A percentile compares a stretch with the other conserved stretches of the same genome.
These are phyloP conservation scores for Astragalus glycyphyllos DNA, from an alignment of 306 rosid genomes.

Conservation along the genomic window DNA sequence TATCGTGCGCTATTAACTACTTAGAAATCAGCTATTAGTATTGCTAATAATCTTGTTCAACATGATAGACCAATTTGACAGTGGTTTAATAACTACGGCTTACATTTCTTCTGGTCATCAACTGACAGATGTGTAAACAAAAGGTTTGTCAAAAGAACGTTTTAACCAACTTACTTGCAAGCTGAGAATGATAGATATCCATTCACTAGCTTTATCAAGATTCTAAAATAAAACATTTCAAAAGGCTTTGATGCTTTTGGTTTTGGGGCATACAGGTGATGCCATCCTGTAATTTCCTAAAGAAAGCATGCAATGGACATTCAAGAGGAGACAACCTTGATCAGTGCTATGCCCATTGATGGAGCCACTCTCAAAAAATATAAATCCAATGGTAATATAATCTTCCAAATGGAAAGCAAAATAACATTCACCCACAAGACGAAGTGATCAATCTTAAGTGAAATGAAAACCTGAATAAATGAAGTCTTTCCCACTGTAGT, in stretches of 20 bases:
- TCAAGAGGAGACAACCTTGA: constrained; percentile 15
- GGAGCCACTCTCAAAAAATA: not conserved
- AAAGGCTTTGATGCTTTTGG: not conserved
- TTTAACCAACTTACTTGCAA: too few relatives aligned
- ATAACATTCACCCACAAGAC: constrained; percentile 1
- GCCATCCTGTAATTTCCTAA: not conserved
- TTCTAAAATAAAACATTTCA: too few relatives aligned
- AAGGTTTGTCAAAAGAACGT: too few relatives aligned
- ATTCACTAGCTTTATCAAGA: too few relatives aligned
- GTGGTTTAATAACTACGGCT: too few relatives aligned
- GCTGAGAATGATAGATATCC: too few relatives aligned
- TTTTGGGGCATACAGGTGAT: not conserved
- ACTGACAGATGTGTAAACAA: too few relatives aligned
- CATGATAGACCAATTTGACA: too few relatives aligned
- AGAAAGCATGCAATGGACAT: not conserved
- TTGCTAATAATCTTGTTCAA: too few relatives aligned
- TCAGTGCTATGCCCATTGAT: constrained; percentile 8
- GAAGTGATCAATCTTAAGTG: constrained; percentile 12
- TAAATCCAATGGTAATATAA: not conserved
- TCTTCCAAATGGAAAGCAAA: not conserved
- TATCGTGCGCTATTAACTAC: too few relatives aligned
- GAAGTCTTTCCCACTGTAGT: constrained; percentile 89
- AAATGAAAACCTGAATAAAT: constrained; percentile 80
- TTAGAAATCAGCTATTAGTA: too few relatives aligned
- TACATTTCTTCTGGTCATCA: too few relatives aligned